Conservation (phyloP, 805 yeast species). For the Yarrowia deformans region DNA sequence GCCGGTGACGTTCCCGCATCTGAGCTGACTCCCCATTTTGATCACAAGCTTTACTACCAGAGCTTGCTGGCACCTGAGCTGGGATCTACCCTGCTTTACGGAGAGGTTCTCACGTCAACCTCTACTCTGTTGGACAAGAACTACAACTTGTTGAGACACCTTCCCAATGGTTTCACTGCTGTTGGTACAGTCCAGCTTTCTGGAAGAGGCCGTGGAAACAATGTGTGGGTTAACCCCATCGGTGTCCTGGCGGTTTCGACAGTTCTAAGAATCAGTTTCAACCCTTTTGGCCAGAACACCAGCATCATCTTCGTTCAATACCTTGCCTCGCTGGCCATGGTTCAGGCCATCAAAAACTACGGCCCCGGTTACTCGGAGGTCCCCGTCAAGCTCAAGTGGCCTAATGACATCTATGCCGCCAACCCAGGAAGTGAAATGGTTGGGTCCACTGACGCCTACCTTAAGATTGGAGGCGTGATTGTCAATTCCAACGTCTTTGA, state of each 20-base stretch:
- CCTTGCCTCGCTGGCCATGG: slow-evolving; percentile 78
- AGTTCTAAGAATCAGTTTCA: slow-evolving; percentile 63
- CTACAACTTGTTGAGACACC: slow-evolving; percentile 58
- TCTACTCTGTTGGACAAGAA: slow-evolving; percentile 79
- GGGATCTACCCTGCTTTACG: slow-evolving; percentile 75
- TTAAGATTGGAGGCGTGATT: slow-evolving; percentile 82
- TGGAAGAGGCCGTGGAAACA: slow-evolving; percentile 95
- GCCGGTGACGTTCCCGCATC: slow-evolving; percentile 55
- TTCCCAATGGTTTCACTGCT: slow-evolving; percentile 74
- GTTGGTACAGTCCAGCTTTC: slow-evolving; percentile 85
- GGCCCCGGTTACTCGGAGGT: slow-evolving; percentile 72
- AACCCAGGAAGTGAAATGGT: slow-evolving; percentile 56
- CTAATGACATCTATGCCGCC: slow-evolving; percentile 85
- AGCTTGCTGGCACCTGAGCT: slow-evolving; percentile 48
- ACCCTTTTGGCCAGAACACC: slow-evolving; percentile 52
- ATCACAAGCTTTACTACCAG: slow-evolving; percentile 62
- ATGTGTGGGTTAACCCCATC: slow-evolving; percentile 91
- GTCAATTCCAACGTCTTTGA: slow-evolving; percentile 77
- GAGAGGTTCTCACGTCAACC: slow-evolving; percentile 91
- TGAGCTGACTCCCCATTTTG: slow-evolving; percentile 74
- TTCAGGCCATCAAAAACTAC: slow-evolving; percentile 72
- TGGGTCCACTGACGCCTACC: slow-evolving; percentile 51
- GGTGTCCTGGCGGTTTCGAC: slow-evolving; percentile 89
- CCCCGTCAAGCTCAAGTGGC: slow-evolving; percentile 93
- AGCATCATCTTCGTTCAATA: slow-evolving; percentile 84